These are phyloP conservation scores for Harrya chromipes DNA, from an alignment of 768 basidiomycete genomes.

Conservation along the genomic window DNA sequence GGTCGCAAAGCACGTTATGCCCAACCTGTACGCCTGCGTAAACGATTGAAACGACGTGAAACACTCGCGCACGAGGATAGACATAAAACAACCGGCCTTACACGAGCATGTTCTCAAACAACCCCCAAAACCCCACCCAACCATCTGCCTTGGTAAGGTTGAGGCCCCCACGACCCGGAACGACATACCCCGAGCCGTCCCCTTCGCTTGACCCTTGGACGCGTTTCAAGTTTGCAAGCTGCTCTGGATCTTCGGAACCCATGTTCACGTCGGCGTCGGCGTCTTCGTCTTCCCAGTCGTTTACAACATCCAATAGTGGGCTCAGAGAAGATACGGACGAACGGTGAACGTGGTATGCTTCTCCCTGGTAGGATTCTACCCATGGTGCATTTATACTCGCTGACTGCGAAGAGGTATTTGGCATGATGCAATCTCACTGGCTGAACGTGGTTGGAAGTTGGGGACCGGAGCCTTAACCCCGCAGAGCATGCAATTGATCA, in stretches of 20 bases:
- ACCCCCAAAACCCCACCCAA: conserved; percentile 21
- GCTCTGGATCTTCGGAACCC: conserved; percentile 3
- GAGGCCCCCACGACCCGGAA: not conserved
- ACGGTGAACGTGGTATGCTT: conserved; percentile 3
- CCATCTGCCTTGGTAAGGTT: conserved; percentile 19
- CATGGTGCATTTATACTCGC: conserved; percentile 15
- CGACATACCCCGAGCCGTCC: not conserved
- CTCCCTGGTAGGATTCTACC: not conserved
- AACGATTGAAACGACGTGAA: not conserved
- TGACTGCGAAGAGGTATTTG: not conserved
- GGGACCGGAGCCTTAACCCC: not conserved
- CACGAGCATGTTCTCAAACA: conserved; percentile 30
- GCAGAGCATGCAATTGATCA: too few species aligned
- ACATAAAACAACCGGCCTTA: conserved; percentile 10
- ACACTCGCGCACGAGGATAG: conserved; percentile 1
- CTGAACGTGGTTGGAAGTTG: not conserved
- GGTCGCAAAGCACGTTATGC: conserved; percentile 31
- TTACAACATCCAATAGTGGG: conserved; percentile 1
- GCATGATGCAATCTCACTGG: too few species aligned
- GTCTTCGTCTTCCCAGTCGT: conserved; percentile 11
- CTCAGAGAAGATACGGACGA: conserved; percentile 14
- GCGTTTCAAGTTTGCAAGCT: not conserved
- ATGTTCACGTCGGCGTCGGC: conserved; percentile 7
- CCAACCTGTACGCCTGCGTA: conserved; percentile 17
- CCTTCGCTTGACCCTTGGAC: not conserved